Evolutionary conservation across 2,329 filamentous ascomycete species (phyloP), one percentile per base, ranked within the genome.

Genomic region (Helminthosporium solani): DNA sequence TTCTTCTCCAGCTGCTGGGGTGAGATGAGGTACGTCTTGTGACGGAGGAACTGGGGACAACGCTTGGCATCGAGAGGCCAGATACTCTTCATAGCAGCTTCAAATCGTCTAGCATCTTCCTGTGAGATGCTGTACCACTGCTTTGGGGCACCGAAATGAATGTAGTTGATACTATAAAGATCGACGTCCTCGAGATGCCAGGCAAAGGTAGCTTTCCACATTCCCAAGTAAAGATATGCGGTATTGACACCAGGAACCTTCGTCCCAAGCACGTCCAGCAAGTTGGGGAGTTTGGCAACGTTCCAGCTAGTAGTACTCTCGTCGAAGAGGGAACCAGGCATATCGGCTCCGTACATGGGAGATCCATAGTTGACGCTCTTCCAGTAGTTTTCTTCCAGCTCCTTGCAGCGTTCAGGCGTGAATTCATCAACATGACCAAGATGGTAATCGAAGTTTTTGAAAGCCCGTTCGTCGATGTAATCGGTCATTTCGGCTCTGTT

Each of bases 101-200:
- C 94, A 60, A 99, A 99, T 14, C 87, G 86, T 40, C 90, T 84
- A 12, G 92, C 90, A 67, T 99, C 94, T 55, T 88, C 88, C 69
- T 97, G 95, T 0, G 92, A 96, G 56, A 99, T 97, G 71, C 91
- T 96, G 74, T 99, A 99, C 94, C 94, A 99, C 70, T 99, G 94
- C 73, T 99, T 99, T 0, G 94, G 94, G 1, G 94, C 94, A 44
- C 94, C 94, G 68, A 99, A 99, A 66, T 99, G 94, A 49, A 99
- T 90, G 70, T 96, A 99, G 74, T 99, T 99, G 79, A 99, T 99
- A 69, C 91, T 97, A 82, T 99, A 99, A 3, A 99, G 81, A 74
- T 99, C 94, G 33, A 99, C 92, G 67, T 99, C 94, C 68, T 99
- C 94, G 42, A 99, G 75, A 79, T 99, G 94, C 94, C 94, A 99